phyloP scores from a whole-genome alignment of 192 early-diverging fungal species.

The Coemansia sp. region DNA sequence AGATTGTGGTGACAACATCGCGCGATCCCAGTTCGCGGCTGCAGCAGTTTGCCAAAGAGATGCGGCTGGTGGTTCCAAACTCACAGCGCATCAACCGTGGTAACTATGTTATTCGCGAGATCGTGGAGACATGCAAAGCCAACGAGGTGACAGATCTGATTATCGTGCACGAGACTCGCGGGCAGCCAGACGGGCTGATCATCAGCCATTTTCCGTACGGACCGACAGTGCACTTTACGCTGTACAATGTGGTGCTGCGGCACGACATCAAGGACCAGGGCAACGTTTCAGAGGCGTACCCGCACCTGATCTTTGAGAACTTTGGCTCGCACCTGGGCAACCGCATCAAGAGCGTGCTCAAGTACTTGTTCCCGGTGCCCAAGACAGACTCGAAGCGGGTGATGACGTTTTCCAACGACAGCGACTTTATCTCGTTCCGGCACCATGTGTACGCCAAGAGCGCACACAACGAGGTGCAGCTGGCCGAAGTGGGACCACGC shows the following conservation, averaged over 20 bases:
- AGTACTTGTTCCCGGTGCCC: slow-evolving; percentile 96
- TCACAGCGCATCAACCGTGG: slow-evolving; percentile 98
- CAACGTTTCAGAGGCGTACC: slow-evolving; percentile 95
- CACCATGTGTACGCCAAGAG: slow-evolving; percentile 95
- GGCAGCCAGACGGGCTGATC: slow-evolving; percentile 95
- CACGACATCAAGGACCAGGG: slow-evolving; percentile 97
- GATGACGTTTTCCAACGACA: slow-evolving; percentile 96
- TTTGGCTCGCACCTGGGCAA: slow-evolving; percentile 86
- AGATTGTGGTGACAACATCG: slow-evolving; percentile 95
- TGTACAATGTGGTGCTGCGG: slow-evolving; percentile 95
- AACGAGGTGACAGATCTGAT: slow-evolving; percentile 96
- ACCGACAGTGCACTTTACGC: slow-evolving; percentile 95
- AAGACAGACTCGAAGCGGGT: slow-evolving; percentile 94
- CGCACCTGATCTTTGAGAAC: slow-evolving; percentile 95
- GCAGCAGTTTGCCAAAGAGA: slow-evolving; percentile 96
- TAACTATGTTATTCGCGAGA: slow-evolving; percentile 91
- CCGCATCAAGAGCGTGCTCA: slow-evolving; percentile 83
- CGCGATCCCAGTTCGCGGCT: slow-evolving; percentile 90
- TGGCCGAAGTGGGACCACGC: slow-evolving; percentile 96
- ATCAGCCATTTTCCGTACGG: slow-evolving; percentile 96
- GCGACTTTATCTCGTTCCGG: slow-evolving; percentile 95
- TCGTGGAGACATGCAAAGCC: slow-evolving; percentile 90
- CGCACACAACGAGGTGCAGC: slow-evolving; percentile 83
- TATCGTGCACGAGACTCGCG: slow-evolving; percentile 92
- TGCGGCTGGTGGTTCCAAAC: slow-evolving; percentile 92